These are phyloP conservation scores for Kuraishia borneana DNA, from an alignment of 805 yeast species.

Conservation along the genomic window DNA sequence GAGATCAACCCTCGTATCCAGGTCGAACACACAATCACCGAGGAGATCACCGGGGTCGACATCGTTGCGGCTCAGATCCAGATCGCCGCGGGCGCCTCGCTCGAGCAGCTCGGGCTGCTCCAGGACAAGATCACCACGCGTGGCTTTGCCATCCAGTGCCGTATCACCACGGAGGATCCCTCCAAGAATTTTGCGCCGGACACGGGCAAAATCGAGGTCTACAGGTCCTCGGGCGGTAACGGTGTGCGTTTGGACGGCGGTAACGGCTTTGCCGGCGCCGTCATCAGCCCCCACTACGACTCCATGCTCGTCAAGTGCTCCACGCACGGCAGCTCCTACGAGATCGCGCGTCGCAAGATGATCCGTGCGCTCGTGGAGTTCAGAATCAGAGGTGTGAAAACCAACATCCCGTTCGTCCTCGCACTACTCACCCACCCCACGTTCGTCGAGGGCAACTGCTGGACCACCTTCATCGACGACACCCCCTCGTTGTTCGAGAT, in stretches of 20 bases:
- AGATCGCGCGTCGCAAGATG: conserved; percentile 96
- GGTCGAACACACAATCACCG: conserved; percentile 98
- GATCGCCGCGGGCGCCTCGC: conserved; percentile 95
- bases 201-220: conserved; percentile 95
- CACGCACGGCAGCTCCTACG: conserved; percentile 94
- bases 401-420: conserved; percentile 92
- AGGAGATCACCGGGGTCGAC: conserved; percentile 97
- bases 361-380: conserved; percentile 92
- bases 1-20: conserved; percentile 98
- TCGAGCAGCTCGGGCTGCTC: conserved; percentile 80
- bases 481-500: conserved; percentile 93
- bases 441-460: conserved; percentile 77
- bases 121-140: conserved; percentile 93
- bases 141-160: conserved; percentile 98
- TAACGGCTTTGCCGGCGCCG: conserved; percentile 94
- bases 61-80: conserved; percentile 97
- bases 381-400: conserved; percentile 98
- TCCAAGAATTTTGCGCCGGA: conserved; percentile 95
- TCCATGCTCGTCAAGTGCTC: conserved; percentile 97
- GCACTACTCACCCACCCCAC: conserved; percentile 86
- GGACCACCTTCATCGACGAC: conserved; percentile 98
- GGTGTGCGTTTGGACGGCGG: conserved; percentile 99
- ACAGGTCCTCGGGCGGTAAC: conserved; percentile 98
- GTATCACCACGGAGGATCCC: conserved; percentile 98
- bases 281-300: conserved; percentile 95